phyloP scores from a whole-genome alignment of 1,139 yeast species.

The Protomyces gravidus region DNA sequence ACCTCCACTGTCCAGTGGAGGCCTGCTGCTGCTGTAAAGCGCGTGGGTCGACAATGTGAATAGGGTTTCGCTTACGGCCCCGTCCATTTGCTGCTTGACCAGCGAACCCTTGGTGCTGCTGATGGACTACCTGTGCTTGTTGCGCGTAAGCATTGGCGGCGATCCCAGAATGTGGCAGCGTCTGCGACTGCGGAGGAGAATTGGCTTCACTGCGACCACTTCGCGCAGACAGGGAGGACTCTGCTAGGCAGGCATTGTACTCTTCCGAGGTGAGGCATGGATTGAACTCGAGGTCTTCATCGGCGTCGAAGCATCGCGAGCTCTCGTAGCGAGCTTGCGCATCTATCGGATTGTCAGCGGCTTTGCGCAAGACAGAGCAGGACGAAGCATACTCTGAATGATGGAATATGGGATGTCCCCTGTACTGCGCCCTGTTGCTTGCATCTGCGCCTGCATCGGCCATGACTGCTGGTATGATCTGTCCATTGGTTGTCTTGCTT shows the following conservation, averaged over 20 bases:
- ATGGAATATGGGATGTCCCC: not conserved
- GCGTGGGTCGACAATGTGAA: not conserved
- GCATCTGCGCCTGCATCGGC: not conserved
- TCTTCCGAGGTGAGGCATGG: constrained; percentile 46
- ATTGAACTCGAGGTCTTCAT: constrained; percentile 68
- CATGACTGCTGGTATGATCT: not conserved
- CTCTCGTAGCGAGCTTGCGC: constrained; percentile 43
- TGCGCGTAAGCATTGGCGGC: constrained; percentile 9
- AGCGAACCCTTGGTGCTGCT: not conserved
- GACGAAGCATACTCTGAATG: not conserved
- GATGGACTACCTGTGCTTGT: constrained; percentile 13
- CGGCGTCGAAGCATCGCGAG: constrained; percentile 63
- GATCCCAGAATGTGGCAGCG: constrained; percentile 4
- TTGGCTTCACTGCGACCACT: constrained; percentile 22
- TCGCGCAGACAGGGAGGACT: constrained; percentile 19
- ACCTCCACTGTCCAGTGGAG: not conserved
- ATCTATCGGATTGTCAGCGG: not conserved
- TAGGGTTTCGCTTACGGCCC: not conserved
- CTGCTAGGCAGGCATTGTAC: constrained; percentile 28
- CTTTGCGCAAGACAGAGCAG: too few relatives aligned
- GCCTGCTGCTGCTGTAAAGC: not conserved
- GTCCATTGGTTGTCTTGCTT: not conserved
- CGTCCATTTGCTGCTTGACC: not conserved
- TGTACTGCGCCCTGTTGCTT: not conserved
- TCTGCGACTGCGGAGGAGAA: constrained; percentile 23